These are phyloP conservation scores for Galeopsis tetrahit DNA, from an alignment of 257 asterid genomes.

Conservation along the genomic window DNA sequence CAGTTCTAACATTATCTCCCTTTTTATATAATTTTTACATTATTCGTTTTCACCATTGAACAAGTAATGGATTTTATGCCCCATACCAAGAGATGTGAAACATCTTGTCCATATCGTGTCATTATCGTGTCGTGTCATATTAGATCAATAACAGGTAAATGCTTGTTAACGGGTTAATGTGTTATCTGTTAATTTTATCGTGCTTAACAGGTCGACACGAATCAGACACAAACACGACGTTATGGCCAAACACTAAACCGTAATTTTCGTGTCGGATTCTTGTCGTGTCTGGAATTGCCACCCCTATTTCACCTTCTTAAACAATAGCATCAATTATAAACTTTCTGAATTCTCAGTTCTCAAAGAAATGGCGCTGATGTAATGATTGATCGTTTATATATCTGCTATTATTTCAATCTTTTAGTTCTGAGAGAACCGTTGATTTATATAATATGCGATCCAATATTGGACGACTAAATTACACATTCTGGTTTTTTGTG, in stretches of 20 bases:
- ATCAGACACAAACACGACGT: too few relatives aligned
- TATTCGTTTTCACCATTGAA: not conserved
- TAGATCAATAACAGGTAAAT: too few relatives aligned
- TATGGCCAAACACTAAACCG: too few relatives aligned
- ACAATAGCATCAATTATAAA: not conserved
- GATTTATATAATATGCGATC: not conserved
- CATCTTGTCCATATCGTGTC: not conserved
- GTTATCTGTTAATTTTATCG: too few relatives aligned
- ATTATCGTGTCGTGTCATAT: too few relatives aligned
- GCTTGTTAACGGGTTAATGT: too few relatives aligned
- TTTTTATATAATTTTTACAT: not conserved
- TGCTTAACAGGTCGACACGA: too few relatives aligned
- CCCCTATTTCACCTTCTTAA: not conserved
- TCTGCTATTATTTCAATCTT: not conserved
- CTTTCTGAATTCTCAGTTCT: not conserved
- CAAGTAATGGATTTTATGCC: constrained; percentile 13
- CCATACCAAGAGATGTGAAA: constrained; percentile 2
- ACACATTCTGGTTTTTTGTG: constrained; percentile 2
- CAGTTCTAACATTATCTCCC: not conserved
- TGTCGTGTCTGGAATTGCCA: too few relatives aligned
- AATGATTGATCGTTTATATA: not conserved
- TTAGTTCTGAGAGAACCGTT: not conserved
- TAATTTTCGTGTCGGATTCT: too few relatives aligned
- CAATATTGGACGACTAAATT: not conserved
- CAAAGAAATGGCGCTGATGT: not conserved